A percentile compares a stretch with the other conserved stretches of the same genome.
Conservation (phyloP, 2,329 filamentous ascomycete species). For the Cryphonectria naterciae region DNA sequence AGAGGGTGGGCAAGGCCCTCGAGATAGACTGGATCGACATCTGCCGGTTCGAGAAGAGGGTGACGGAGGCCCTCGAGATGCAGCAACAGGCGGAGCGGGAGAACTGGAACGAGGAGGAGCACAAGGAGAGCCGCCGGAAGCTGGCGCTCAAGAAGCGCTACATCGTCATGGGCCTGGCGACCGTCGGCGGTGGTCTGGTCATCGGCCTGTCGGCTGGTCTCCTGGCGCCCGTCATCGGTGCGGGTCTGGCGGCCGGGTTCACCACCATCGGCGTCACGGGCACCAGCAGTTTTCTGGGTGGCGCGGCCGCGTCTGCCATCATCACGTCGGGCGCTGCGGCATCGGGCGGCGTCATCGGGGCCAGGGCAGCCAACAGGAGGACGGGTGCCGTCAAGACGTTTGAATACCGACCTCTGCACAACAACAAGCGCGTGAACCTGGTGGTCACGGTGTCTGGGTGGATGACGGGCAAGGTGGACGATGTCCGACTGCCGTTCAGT, state of each 20-base stretch:
- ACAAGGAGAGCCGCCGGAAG: slow-evolving; percentile 86
- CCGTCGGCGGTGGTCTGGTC: slow-evolving; percentile 90
- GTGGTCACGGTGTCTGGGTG: slow-evolving; percentile 95
- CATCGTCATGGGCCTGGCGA: slow-evolving; percentile 95
- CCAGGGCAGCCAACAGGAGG: slow-evolving; percentile 81
- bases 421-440: slow-evolving; percentile 95
- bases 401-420: slow-evolving; percentile 94
- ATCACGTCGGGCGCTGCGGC: slow-evolving; percentile 89
- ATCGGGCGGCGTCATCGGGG: slow-evolving; percentile 84
- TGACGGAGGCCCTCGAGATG: slow-evolving; percentile 97
- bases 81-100: slow-evolving; percentile 93
- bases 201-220: slow-evolving; percentile 94
- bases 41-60: slow-evolving; percentile 93
- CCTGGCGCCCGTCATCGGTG: slow-evolving; percentile 90
- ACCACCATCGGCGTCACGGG: slow-evolving; percentile 92
- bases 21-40: slow-evolving; percentile 90
- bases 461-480: slow-evolving; percentile 98
- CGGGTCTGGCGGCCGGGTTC: slow-evolving; percentile 90
- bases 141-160: slow-evolving; percentile 80
- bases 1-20: slow-evolving; percentile 79
- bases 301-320: slow-evolving; percentile 88
- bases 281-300: slow-evolving; percentile 86
- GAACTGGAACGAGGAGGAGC: slow-evolving; percentile 96
- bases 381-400: slow-evolving; percentile 95
- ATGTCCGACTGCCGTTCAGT: slow-evolving; percentile 92